phyloP scores from a whole-genome alignment of 179 eudicot genomes.

The Corrigiola litoralis region DNA sequence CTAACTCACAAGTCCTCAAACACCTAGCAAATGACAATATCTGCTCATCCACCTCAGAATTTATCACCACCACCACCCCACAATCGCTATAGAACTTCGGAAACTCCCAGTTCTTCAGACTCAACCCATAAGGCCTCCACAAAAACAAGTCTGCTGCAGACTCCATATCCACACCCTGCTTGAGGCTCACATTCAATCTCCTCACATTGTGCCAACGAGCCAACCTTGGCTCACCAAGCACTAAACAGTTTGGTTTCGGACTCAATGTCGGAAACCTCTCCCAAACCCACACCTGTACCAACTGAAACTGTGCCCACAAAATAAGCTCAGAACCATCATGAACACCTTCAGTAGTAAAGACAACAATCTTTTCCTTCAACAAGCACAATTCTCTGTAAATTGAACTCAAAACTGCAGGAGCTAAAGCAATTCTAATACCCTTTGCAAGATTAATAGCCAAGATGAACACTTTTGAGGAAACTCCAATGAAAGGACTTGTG shows the following conservation, averaged over 20 bases:
- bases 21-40: constrained; percentile 27
- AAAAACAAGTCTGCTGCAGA: constrained; percentile 21
- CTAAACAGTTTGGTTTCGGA: constrained; percentile 14
- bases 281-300: constrained; percentile 45
- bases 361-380: constrained; percentile 18
- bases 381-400: constrained; percentile 31
- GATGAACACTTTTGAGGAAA: constrained; percentile 12
- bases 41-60: constrained; percentile 13
- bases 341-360: not conserved
- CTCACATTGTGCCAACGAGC: constrained; percentile 31
- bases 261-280: constrained; percentile 32
- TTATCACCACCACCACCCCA: constrained; percentile 10
- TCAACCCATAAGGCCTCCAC: constrained; percentile 35
- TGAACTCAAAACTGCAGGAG: constrained; percentile 37
- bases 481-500: not conserved
- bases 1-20: constrained; percentile 25
- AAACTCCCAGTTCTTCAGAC: constrained; percentile 7
- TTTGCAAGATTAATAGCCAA: constrained; percentile 34
- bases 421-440: constrained; percentile 37
- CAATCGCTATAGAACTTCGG: constrained; percentile 19
- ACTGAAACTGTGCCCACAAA: constrained; percentile 23
- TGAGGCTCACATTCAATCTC: not conserved
- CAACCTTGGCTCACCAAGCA: constrained; percentile 21
- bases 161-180: constrained; percentile 14
- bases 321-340: not conserved